Base-by-base conservation (phyloP, 805 yeast species). In the Candida arabinofermentans region DNA sequence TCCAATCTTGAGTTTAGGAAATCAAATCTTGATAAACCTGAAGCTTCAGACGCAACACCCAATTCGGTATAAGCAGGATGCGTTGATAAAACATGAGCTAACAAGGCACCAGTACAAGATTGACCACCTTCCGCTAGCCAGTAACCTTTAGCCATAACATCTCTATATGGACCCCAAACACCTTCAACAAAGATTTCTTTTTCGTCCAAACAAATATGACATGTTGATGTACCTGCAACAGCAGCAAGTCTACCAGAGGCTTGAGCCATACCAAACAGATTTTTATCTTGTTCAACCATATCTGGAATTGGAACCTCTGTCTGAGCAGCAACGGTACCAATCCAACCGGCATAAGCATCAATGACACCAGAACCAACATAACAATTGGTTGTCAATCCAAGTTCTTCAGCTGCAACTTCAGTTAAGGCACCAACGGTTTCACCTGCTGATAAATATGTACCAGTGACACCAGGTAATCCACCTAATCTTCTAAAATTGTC, bases 121-220 rank as follows among this genome's bases (percentile, higher is more conserved):
- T 93, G 99, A n/a, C 99, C 99, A 59, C 99, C 99, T 66, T 93
- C 99, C 12, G 98, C 96, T 49, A 90, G 72, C 98, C 98, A 93
- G 57, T 72, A 83, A 5, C 81, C 88, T 23, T 85, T 83, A n/a
- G 95, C 85, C 70, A 91, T 74, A 5, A 87, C 96, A 63, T 90
- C 96, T 56, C 89, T 75, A 66, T 93, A 93, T 2, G 99, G 99
- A 12, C 99, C 99, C 99, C 99, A 93, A 26, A 93, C 96, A 46
- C 99, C 99, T 34, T 87, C 79, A 8, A 91, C 98, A 61, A 91
- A 90, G 34, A 88, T 79, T 0, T 96, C 85, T 24, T 86, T 83
- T 46, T 77, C 74, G 23, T 95, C 83, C 74, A 91, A 74, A 43
- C 87, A 89, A 53, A 93, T 81, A 64, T 93, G 98, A 61, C 99